Evolutionary conservation across 306 rosid species (phyloP).

Genomic region (Adenanthera pavonina): DNA sequence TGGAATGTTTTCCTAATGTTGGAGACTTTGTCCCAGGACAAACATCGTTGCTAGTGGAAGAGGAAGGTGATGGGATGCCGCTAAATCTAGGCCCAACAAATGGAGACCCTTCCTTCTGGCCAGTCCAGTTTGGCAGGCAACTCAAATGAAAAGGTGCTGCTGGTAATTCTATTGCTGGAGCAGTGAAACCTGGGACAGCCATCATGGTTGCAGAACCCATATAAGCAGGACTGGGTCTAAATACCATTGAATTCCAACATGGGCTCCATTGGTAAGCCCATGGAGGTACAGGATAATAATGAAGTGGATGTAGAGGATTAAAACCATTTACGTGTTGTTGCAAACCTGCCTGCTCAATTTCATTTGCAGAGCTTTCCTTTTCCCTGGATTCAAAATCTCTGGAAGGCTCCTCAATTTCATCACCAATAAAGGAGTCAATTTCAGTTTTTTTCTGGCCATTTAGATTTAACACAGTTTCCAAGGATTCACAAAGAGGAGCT

Average conservation of each 20-base stretch:
- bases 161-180: constrained; percentile 45
- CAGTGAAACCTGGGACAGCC: constrained; percentile 48
- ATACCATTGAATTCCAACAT: constrained; percentile 52
- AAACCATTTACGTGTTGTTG: constrained; percentile 31
- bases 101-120: constrained; percentile 41
- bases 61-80: constrained; percentile 49
- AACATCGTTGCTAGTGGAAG: constrained; percentile 41
- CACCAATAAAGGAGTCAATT: constrained; percentile 36
- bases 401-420: constrained; percentile 44
- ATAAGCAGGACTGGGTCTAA: constrained; percentile 38
- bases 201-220: constrained; percentile 46
- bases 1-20: constrained; percentile 65
- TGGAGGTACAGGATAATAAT: constrained; percentile 49
- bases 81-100: constrained; percentile 39
- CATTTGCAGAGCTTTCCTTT: constrained; percentile 38
- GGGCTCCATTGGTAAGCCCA: constrained; percentile 59
- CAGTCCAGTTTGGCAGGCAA: constrained; percentile 49
- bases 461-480: constrained; percentile 49
- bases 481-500: constrained; percentile 55
- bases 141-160: constrained; percentile 47
- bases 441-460: constrained; percentile 42
- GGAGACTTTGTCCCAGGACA: constrained; percentile 50
- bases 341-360: constrained; percentile 39
- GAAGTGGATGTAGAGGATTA: constrained; percentile 46
- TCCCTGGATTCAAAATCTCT: constrained; percentile 40